Evolutionary conservation across 176 grass and related monocot genomes (phyloP).

Genomic region (Typha latifolia): DNA sequence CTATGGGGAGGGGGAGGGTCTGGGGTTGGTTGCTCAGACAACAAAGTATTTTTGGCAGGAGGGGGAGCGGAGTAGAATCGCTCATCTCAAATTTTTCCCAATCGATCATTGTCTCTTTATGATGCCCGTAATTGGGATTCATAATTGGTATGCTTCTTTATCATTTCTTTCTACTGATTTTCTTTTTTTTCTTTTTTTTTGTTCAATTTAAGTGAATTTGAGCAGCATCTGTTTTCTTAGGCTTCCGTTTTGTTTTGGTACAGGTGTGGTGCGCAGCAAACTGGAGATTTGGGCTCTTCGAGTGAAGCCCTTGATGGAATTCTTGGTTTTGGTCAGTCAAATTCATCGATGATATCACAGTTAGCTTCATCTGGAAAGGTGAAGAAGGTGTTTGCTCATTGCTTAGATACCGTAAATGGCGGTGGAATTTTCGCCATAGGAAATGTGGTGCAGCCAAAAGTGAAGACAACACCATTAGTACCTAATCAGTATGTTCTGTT

Average conservation of each 20-base stretch:
- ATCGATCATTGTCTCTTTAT: no score
- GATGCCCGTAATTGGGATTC: not conserved
- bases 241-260: slow-evolving; percentile 1
- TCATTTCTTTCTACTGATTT: not conserved
- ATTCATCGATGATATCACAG: slow-evolving; percentile 74
- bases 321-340: slow-evolving; percentile 85
- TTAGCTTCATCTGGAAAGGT: slow-evolving; percentile 62
- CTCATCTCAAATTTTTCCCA: no score
- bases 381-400: slow-evolving; percentile 74
- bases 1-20: no score
- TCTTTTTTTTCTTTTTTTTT: not conserved
- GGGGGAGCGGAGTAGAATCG: no score
- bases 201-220: not conserved
- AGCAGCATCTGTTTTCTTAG: not conserved
- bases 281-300: slow-evolving; percentile 70
- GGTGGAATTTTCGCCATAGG: slow-evolving; percentile 91
- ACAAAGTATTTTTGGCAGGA: no score
- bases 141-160: not conserved
- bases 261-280: slow-evolving; percentile 79
- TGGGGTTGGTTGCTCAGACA: no score
- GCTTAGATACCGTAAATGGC: slow-evolving; percentile 68
- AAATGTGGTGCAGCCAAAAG: slow-evolving; percentile 77
- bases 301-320: slow-evolving; percentile 81
- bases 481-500: slow-evolving; percentile 44
- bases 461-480: slow-evolving; percentile 78